A percentile compares a stretch with the other conserved stretches of the same genome.
phyloP scores from a whole-genome alignment of 345 rosid genomes.

The Turritis glabra region DNA sequence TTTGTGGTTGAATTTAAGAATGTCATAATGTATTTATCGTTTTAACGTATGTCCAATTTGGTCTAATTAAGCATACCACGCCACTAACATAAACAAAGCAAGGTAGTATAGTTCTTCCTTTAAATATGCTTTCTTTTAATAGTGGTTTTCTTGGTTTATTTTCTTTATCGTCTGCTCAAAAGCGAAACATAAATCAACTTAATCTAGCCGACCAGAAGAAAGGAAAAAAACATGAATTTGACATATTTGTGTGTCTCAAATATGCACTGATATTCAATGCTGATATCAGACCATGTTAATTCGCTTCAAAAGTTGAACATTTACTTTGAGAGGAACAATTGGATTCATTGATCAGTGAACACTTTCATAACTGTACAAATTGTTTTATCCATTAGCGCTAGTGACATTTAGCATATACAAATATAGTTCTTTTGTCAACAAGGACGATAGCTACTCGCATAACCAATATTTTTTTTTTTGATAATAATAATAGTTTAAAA shows the following conservation, averaged over 20 bases:
- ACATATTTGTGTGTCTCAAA: background rate
- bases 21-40: conserved; percentile 28
- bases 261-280: background rate
- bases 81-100: conserved; percentile 24
- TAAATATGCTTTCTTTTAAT: conserved; percentile 3
- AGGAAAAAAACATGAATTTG: background rate
- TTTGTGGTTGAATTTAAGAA: conserved; percentile 29
- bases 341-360: background rate
- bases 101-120: background rate
- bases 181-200: conserved; percentile 15
- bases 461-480: background rate
- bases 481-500: background rate
- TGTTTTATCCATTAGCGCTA: background rate
- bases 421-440: background rate
- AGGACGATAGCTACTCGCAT: background rate
- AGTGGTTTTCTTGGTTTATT: conserved; percentile 6
- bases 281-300: background rate
- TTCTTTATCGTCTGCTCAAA: conserved; percentile 2
- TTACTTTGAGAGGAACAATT: background rate
- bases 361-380: background rate
- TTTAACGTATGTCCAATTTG: conserved; percentile 17
- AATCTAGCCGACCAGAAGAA: conserved; percentile 23
- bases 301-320: background rate
- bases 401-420: conserved; percentile 12
- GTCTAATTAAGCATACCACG: conserved; percentile 21